A percentile compares a stretch with the other conserved stretches of the same genome.
Conservation (phyloP, 352 stramenopile species). For the Pythium vanterpoolii region DNA sequence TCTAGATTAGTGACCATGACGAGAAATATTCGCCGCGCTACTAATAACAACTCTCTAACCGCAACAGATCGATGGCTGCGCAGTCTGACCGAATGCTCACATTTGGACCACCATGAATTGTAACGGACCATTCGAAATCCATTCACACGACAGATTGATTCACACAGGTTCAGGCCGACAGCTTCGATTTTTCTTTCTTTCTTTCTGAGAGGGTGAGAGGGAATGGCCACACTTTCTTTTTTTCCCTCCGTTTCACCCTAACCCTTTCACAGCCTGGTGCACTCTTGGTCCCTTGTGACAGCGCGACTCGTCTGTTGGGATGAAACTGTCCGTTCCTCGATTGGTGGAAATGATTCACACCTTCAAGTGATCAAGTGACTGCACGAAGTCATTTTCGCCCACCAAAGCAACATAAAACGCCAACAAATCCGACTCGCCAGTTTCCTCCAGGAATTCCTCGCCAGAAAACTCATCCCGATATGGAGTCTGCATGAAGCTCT, state of each 20-base stretch:
- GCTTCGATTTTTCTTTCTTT: constrained; percentile 21
- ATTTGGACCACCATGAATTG: neutral
- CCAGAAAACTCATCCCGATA: too few relatives aligned
- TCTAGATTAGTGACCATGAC: neutral
- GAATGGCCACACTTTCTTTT: constrained; percentile 30
- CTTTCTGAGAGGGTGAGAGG: constrained; percentile 7
- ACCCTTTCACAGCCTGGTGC: constrained; percentile 13
- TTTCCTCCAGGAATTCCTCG: neutral
- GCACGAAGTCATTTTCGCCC: constrained; percentile 1
- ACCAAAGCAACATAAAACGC: neutral
- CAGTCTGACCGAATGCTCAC: too few relatives aligned
- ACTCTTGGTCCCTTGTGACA: constrained; percentile 12
- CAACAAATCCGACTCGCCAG: constrained; percentile 1
- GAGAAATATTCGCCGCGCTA: neutral
- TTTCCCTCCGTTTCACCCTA: constrained; percentile 11
- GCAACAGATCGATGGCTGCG: too few relatives aligned
- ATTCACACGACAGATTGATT: constrained; percentile 6
- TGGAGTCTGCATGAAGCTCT: too few relatives aligned
- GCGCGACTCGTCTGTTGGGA: constrained; percentile 14
- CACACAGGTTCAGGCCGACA: neutral
- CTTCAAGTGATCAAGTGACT: constrained; percentile 29
- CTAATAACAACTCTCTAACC: too few relatives aligned
- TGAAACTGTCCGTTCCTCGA: constrained; percentile 13
- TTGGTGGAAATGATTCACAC: constrained; percentile 20
- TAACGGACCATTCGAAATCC: neutral